Evolutionary conservation across 2,329 filamentous ascomycete species (phyloP).

Genomic region (Penicillium sp.): DNA sequence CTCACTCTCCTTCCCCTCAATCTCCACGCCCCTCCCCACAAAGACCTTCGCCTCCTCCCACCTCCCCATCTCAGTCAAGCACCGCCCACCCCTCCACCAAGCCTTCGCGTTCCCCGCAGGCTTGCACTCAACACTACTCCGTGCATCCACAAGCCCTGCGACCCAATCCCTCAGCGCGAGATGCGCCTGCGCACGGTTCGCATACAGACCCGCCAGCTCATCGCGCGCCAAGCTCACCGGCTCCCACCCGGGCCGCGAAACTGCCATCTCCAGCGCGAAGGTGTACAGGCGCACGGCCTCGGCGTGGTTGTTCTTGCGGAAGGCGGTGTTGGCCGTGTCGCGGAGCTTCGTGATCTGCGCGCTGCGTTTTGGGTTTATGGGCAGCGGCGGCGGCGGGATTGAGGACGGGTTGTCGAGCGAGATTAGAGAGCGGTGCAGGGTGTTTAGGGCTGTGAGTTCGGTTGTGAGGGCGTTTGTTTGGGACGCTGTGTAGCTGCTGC

Average conservation of each 20-base stretch:
- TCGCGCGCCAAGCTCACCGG: constrained; percentile 81
- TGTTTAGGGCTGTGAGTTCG: constrained; percentile 77
- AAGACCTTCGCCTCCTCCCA: constrained; percentile 81
- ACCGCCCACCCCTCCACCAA: constrained; percentile 88
- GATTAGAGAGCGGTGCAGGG: constrained; percentile 74
- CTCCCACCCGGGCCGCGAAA: constrained; percentile 84
- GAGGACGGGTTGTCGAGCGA: constrained; percentile 64
- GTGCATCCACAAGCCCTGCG: constrained; percentile 84
- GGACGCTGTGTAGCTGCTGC: constrained; percentile 47
- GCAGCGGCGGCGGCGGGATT: constrained; percentile 83
- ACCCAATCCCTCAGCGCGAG: constrained; percentile 84
- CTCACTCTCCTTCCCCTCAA: constrained; percentile 67
- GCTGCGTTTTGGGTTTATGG: constrained; percentile 89
- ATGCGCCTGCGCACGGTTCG: constrained; percentile 87
- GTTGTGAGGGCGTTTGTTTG: constrained; percentile 59
- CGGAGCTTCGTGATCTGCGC: constrained; percentile 89
- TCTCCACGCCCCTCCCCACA: constrained; percentile 77
- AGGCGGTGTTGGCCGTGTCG: constrained; percentile 81
- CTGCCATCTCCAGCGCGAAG: constrained; percentile 88
- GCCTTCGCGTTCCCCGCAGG: constrained; percentile 87
- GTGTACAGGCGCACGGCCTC: constrained; percentile 83
- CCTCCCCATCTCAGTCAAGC: constrained; percentile 87
- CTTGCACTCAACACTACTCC: constrained; percentile 86
- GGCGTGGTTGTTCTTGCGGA: constrained; percentile 74
- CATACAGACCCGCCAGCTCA: constrained; percentile 78